Evolutionary conservation across 805 yeast species (phyloP).

Genomic region (Candida vartiovaarae): DNA sequence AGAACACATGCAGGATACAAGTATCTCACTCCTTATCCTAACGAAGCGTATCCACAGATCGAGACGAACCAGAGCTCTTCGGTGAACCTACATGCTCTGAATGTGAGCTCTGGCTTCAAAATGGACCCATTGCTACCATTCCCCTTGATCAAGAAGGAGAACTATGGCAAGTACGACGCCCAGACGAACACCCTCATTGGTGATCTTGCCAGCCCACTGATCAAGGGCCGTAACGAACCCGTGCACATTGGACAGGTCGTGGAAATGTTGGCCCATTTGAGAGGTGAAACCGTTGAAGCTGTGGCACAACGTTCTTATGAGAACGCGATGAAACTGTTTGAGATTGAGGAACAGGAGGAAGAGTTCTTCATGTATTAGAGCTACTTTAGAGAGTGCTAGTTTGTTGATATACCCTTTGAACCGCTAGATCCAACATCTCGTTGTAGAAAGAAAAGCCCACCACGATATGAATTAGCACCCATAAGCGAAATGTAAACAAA

Average conservation of each 20-base stretch:
- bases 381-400: too few species aligned
- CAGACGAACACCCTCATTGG: conserved; percentile 25
- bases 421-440: not conserved
- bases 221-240: conserved; percentile 90
- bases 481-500: conserved; percentile 1
- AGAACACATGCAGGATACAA: conserved; percentile 72
- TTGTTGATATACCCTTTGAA: not conserved
- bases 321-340: conserved; percentile 44
- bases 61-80: conserved; percentile 16
- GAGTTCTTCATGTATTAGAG: conserved; percentile 11
- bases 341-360: conserved; percentile 18
- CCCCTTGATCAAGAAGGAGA: conserved; percentile 60
- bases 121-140: conserved; percentile 51
- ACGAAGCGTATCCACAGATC: conserved; percentile 42
- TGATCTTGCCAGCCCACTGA: conserved; percentile 33
- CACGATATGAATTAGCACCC: not conserved
- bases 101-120: conserved; percentile 17
- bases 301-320: conserved; percentile 44
- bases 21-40: conserved; percentile 49
- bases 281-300: conserved; percentile 32
- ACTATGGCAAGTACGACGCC: conserved; percentile 31
- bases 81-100: conserved; percentile 6
- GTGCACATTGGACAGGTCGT: conserved; percentile 80
- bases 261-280: conserved; percentile 49
- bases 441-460: conserved; percentile 1